Evolutionary conservation across 257 asterid species (phyloP), one percentile per base, ranked within the genome.

Genomic region (Voacanga thouarsii): DNA sequence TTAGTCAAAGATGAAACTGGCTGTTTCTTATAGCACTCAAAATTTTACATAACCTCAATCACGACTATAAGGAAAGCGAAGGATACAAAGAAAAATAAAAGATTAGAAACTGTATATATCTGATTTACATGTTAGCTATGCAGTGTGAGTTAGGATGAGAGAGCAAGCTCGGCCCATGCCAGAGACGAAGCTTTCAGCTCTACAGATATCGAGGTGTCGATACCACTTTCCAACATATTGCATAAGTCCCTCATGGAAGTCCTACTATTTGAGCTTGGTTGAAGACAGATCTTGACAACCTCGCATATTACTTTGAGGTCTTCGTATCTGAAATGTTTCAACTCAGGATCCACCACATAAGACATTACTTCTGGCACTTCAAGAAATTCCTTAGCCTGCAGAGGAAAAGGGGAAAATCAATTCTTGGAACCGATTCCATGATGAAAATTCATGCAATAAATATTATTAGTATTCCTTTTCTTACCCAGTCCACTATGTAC

Each of bases 81-180:
- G 75, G 39, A 24, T 24, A 60, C 21, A 71, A 75, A 45, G 77
- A 50, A 41, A 79, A 73, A 56, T 60, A 21, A 26, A 69, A 53
- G 26, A 7, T 56, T 12, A 33, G 69, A 67, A 75, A 28, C 59
- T 75, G 7, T 80, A 12, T 41, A 59, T 73, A 79, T 81, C 77
- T 78, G 55, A 82, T 89, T 56, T 86, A 80, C 88, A 81, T 56
- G 92, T 89, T 80, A 82, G 87, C 26, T 75, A 70, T 79, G 72
- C 2, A 33, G 37, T 44, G 9, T 67, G 39, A 56, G 79, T 87
- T 81, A 96, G 5, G 96, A 86, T 14, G 96, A 88, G 64, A 96
- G 98, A 0, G 93, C 94, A 41, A 96, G 97, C 80, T 93, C 98
- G 3, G 99, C 97, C 97, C 97, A 92, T 12, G 97, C 99, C 81